Evolutionary conservation across 2,329 filamentous ascomycete genomes (phyloP).

Genomic region (Pseudocercospora eumusae): DNA sequence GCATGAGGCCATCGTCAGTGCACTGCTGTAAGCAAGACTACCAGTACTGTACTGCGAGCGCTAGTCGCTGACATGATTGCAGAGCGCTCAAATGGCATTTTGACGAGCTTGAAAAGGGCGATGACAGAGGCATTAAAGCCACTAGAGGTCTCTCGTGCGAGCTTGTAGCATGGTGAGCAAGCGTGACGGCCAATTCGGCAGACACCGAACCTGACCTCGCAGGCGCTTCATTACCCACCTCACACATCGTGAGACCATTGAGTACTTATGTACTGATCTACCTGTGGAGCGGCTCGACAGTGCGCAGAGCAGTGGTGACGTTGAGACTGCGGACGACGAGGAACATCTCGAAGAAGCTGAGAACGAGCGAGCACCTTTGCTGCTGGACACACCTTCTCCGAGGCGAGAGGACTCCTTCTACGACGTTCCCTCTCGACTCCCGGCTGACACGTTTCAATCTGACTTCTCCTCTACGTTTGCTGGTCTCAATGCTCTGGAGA

Average conservation of each 20-base stretch:
- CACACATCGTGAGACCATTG: slow-evolving; percentile 71
- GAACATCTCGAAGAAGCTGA: slow-evolving; percentile 18
- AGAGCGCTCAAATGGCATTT: slow-evolving; percentile 78
- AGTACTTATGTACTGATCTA: slow-evolving; percentile 73
- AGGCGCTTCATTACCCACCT: slow-evolving; percentile 69
- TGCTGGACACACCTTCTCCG: slow-evolving; percentile 23
- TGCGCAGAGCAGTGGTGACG: slow-evolving; percentile 26
- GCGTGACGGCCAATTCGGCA: background rate
- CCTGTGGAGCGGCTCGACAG: slow-evolving; percentile 41
- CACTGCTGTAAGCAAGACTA: slow-evolving; percentile 60
- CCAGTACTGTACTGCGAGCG: background rate
- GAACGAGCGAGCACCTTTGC: slow-evolving; percentile 29
- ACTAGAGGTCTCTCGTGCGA: slow-evolving; percentile 74
- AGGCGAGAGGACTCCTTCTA: slow-evolving; percentile 31
- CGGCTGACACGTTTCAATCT: slow-evolving; percentile 20
- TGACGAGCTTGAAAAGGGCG: slow-evolving; percentile 59
- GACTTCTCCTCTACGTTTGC: slow-evolving; percentile 66
- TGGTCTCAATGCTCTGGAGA: slow-evolving; percentile 81
- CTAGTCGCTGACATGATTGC: background rate
- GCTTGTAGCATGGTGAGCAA: slow-evolving; percentile 65
- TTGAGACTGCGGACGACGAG: slow-evolving; percentile 25
- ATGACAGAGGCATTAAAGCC: slow-evolving; percentile 65
- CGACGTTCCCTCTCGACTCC: slow-evolving; percentile 28
- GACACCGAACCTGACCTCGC: background rate
- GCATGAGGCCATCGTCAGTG: slow-evolving; percentile 70